Conservation (phyloP, 148 eudicot species). For the Rhododendron henanense region DNA sequence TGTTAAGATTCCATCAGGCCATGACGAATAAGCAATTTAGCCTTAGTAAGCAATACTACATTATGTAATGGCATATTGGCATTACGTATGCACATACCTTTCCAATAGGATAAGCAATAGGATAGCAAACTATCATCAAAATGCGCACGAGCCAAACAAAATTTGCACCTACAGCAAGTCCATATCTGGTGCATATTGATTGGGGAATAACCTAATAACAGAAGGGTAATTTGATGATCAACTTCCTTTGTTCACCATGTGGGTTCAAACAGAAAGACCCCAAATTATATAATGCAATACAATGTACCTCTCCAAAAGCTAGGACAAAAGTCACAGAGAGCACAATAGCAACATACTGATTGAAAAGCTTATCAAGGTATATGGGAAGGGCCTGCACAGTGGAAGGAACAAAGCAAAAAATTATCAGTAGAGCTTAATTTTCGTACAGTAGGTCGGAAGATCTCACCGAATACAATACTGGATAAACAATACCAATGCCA, state of each 20-base stretch:
- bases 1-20: background rate
- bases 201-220: conserved; percentile 93
- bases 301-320: conserved; percentile 81
- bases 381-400: conserved; percentile 89
- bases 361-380: conserved; percentile 90
- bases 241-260: background rate
- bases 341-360: conserved; percentile 80
- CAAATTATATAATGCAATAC: background rate
- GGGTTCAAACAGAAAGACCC: background rate
- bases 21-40: background rate
- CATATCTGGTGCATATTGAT: conserved; percentile 85
- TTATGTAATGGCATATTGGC: background rate
- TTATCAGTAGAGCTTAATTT: background rate
- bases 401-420: conserved; percentile 14
- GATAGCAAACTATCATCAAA: conserved; percentile 79
- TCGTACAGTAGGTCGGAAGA: too few species aligned
- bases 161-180: conserved; percentile 93
- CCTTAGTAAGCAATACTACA: background rate
- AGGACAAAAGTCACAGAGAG: conserved; percentile 96
- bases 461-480: background rate
- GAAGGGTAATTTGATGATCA: conserved; percentile 1
- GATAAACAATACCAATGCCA: background rate
- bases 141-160: conserved; percentile 89
- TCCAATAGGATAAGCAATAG: conserved; percentile 88
- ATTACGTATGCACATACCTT: conserved; percentile 43